phyloP scores from a whole-genome alignment of 2,329 filamentous ascomycete genomes.

The Ophiostoma perfectum region DNA sequence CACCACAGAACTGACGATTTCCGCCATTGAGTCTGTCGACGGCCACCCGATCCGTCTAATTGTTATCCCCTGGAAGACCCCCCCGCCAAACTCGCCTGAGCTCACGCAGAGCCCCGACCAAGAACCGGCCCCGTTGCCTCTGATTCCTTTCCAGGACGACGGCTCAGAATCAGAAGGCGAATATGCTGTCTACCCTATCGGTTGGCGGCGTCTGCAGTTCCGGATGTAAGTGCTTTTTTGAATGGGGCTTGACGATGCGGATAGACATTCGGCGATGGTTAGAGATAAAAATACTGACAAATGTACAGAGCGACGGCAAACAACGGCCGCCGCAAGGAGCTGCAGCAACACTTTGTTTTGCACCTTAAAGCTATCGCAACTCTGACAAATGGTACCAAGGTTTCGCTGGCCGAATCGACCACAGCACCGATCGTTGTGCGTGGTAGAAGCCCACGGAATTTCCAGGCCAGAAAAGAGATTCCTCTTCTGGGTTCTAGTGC shows the following conservation, averaged over 20 bases:
- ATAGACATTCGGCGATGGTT: background rate
- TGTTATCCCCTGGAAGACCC: slow-evolving; percentile 96
- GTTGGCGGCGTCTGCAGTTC: slow-evolving; percentile 91
- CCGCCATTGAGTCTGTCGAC: slow-evolving; percentile 90
- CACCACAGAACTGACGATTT: slow-evolving; percentile 80
- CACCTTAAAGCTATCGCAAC: slow-evolving; percentile 81
- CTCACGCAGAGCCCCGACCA: slow-evolving; percentile 64
- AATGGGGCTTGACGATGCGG: background rate
- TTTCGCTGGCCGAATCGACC: slow-evolving; percentile 73
- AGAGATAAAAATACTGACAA: background rate
- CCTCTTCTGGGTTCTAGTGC: slow-evolving; percentile 74
- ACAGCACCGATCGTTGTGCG: slow-evolving; percentile 92
- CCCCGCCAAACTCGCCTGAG: slow-evolving; percentile 70
- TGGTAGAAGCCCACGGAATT: slow-evolving; percentile 88
- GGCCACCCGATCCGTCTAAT: slow-evolving; percentile 89
- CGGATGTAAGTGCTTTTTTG: slow-evolving; percentile 56
- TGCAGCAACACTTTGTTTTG: slow-evolving; percentile 93
- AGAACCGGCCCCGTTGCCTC: slow-evolving; percentile 75
- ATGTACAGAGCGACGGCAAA: slow-evolving; percentile 75
- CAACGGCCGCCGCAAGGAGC: slow-evolving; percentile 87
- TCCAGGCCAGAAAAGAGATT: slow-evolving; percentile 88
- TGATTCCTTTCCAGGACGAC: slow-evolving; percentile 63
- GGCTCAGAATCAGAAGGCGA: slow-evolving; percentile 61
- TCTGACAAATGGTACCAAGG: slow-evolving; percentile 74
- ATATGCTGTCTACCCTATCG: slow-evolving; percentile 84